Percentiles rank a stretch among this genome's conserved stretches.
phyloP scores from a whole-genome alignment of 306 rosid genomes.

The Glycyrrhiza uralensis region DNA sequence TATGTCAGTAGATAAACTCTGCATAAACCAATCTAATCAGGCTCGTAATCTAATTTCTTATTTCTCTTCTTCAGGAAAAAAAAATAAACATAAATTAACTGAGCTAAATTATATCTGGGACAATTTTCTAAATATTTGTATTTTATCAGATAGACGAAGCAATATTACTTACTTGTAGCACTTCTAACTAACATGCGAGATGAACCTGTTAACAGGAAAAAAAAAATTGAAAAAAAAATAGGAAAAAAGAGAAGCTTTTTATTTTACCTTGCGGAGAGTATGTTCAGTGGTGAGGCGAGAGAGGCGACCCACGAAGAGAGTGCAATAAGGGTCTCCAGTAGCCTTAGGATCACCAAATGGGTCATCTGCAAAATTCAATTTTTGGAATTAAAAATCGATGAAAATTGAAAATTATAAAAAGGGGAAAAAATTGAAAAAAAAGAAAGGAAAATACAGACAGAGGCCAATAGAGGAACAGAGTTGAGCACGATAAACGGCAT shows the following conservation, averaged over 20 bases:
- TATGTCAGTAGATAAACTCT: no score
- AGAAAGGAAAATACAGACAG: constrained; percentile 34
- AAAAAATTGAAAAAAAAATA: not conserved
- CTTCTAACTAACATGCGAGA: not conserved
- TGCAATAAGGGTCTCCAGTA: constrained; percentile 74
- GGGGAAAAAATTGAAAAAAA: no score
- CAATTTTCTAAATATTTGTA: not conserved
- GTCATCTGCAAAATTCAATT: constrained; percentile 53
- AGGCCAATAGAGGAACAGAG: constrained; percentile 78
- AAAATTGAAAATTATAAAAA: not conserved
- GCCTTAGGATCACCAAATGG: constrained; percentile 77
- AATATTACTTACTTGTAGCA: not conserved
- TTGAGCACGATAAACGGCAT: constrained; percentile 70
- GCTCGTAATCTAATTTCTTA: not conserved
- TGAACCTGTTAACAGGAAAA: not conserved
- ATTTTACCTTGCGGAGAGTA: constrained; percentile 58
- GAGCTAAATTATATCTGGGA: not conserved
- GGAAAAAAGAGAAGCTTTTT: not conserved
- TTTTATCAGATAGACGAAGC: not conserved
- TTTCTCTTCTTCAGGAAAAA: not conserved
- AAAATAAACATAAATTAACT: not conserved
- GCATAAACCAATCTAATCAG: no score
- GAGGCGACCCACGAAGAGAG: constrained; percentile 77
- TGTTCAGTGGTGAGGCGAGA: constrained; percentile 64
- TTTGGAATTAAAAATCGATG: not conserved